Evolutionary conservation across 2,329 filamentous ascomycete species (phyloP), one percentile per base, ranked within the genome.

Genomic region (Aspergillus uvarum): DNA sequence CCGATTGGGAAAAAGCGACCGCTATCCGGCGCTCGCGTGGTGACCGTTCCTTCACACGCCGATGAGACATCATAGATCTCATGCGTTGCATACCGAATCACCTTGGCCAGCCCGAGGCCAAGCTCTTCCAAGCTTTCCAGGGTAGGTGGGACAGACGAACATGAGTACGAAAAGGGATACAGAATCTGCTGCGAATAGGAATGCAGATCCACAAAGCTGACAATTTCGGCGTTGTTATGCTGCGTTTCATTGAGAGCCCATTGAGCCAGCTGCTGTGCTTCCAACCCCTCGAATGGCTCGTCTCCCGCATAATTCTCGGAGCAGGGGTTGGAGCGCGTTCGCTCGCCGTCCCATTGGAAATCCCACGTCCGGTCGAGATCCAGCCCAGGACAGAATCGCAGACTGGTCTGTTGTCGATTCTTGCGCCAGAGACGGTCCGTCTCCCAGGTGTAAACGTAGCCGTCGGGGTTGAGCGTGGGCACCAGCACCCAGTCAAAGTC

Each of bases 121-220:
- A 98, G 83, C 75, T 99, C 95, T 75, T 96, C 87, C 1, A 99
- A 84, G 68, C 96, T 96, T 77, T 99, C 95, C 16, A 95, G 80
- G 42, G 92, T 92, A 0, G 94, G 93, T 12, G 95, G 94, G 29
- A 87, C 81, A 5, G 85, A 82, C 5, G 81, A 79, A 80, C 95
- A 99, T 12, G 90, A 91, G 77, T 91, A 96, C 5, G 90, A 88
- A 74, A 93, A 98, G 0, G 95, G 95, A 72, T 95, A 97, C 8
- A 98, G 82, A 22, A 99, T 89, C 76, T 97, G 90, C 77, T 99
- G 93, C 0, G 92, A 96, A 75, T 98, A 99, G 1, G 91, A 94
- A 76, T 99, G 95, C 26, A 98, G 82, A 73, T 99, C 95, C 49
- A 98, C 73, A 65, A 96, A 89, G 3, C 89, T 92, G n/a, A 93